Evolutionary conservation across 2,329 filamentous ascomycete genomes (phyloP).

Genomic region (Arthrinium phaeospermum): DNA sequence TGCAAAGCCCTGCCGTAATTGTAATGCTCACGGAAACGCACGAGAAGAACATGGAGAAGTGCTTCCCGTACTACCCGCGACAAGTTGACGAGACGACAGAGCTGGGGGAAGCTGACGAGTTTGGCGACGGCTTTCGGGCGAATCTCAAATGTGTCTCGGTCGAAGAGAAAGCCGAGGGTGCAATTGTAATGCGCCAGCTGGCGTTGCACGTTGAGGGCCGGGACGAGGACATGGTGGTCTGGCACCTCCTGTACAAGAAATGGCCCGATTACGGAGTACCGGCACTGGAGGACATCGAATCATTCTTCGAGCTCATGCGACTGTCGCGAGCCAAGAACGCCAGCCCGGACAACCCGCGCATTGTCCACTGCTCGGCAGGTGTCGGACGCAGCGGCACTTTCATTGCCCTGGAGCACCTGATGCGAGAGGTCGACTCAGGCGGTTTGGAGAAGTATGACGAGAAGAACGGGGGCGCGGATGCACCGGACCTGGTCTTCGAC

Average conservation of each 20-base stretch:
- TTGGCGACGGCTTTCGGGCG: constrained; percentile 71
- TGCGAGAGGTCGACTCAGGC: constrained; percentile 80
- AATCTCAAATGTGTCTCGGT: constrained; percentile 70
- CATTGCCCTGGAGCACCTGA: constrained; percentile 91
- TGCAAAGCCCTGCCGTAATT: constrained; percentile 75
- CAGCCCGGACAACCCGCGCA: constrained; percentile 70
- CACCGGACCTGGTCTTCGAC: constrained; percentile 72
- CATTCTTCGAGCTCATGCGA: constrained; percentile 72
- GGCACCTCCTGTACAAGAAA: constrained; percentile 83
- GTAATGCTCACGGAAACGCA: constrained; percentile 93
- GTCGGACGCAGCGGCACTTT: constrained; percentile 95
- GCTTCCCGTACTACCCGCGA: constrained; percentile 84
- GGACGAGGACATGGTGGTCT: constrained; percentile 57
- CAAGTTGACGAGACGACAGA: constrained; percentile 56
- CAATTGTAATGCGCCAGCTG: constrained; percentile 78
- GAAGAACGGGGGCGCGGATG: constrained; percentile 30
- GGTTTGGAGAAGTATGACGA: constrained; percentile 59
- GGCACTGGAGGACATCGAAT: constrained; percentile 67
- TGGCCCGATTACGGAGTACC: constrained; percentile 95
- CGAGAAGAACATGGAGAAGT: constrained; percentile 81
- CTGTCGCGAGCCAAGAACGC: constrained; percentile 67
- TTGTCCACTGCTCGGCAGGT: constrained; percentile 88
- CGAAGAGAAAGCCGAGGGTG: constrained; percentile 59
- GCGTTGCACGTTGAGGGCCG: constrained; percentile 57
- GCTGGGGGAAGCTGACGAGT: constrained; percentile 68